phyloP scores from a whole-genome alignment of 2,329 filamentous ascomycete species.

The Calycina marina region DNA sequence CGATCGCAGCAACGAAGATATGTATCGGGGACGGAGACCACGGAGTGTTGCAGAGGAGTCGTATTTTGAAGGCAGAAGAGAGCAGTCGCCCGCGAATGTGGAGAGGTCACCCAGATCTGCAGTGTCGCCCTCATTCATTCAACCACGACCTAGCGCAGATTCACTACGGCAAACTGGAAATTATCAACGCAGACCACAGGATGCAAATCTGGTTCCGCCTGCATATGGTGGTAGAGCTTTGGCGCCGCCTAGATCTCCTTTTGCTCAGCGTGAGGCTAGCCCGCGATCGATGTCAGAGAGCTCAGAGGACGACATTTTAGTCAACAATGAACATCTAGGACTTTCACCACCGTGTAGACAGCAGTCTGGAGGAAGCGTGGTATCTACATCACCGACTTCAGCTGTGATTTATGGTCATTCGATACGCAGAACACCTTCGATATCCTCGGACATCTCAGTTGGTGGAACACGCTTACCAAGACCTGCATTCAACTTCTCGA shows the following conservation, averaged over 20 bases:
- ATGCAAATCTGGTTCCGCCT: conserved; percentile 11
- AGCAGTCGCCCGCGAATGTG: conserved; percentile 42
- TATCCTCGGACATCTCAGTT: conserved; percentile 66
- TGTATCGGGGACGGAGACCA: conserved; percentile 14
- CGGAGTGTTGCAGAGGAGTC: conserved; percentile 5
- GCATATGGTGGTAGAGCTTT: conserved; percentile 27
- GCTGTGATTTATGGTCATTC: conserved; percentile 47
- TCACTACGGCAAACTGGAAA: conserved; percentile 15
- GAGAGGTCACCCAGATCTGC: conserved; percentile 6
- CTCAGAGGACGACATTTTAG: conserved; percentile 53
- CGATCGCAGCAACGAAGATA: conserved; percentile 14
- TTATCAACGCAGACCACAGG: conserved; percentile 9
- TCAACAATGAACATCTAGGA: conserved; percentile 20
- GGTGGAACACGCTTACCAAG: conserved; percentile 43
- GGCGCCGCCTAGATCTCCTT: conserved; percentile 30
- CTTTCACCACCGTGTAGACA: conserved; percentile 61
- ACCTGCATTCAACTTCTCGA: conserved; percentile 84
- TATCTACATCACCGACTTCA: conserved; percentile 40
- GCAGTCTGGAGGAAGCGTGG: conserved; percentile 55
- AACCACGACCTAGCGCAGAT: conserved; percentile 16
- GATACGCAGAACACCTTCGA: conserved; percentile 64
- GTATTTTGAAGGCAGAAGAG: conserved; percentile 37
- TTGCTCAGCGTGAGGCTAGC: conserved; percentile 35
- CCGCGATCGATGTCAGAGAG: conserved; percentile 50
- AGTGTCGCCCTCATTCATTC: conserved; percentile 10